Percentiles rank a stretch among this genome's conserved stretches.
Conservation (phyloP, 257 asterid genomes). For the Lantana camara region DNA sequence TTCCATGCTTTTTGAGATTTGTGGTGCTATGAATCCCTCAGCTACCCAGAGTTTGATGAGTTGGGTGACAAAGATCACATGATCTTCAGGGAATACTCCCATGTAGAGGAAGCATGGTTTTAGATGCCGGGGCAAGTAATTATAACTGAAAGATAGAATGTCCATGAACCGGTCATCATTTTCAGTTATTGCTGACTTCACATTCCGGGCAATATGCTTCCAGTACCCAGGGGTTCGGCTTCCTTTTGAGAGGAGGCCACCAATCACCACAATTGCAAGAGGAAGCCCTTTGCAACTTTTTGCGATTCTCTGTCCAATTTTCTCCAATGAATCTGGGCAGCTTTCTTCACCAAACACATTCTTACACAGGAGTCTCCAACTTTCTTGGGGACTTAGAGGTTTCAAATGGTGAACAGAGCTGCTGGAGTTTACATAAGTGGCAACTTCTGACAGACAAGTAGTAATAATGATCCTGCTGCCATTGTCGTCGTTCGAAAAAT, state of each 20-base stretch:
- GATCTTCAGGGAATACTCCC: not conserved
- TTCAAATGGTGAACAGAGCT: not conserved
- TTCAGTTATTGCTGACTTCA: not conserved
- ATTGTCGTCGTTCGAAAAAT: not conserved
- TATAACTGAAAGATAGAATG: slow-evolving; percentile 10
- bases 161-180: not conserved
- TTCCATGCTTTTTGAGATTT: not conserved
- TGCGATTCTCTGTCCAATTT: not conserved
- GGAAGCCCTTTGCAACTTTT: slow-evolving; percentile 26
- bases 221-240: slow-evolving; percentile 5
- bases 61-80: not conserved
- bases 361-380: not conserved
- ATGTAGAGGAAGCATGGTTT: not conserved
- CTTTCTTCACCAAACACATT: not conserved
- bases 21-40: not conserved
- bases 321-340: not conserved
- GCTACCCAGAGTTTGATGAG: not conserved
- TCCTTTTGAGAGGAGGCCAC: slow-evolving; percentile 10
- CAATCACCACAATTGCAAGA: slow-evolving; percentile 20
- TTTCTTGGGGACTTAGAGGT: not conserved
- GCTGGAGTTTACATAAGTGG: not conserved
- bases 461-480: not conserved
- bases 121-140: slow-evolving; percentile 24
- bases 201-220: slow-evolving; percentile 12
- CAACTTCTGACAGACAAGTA: not conserved